Base-by-base conservation (phyloP, 352 stramenopile genomes). In the Pythium aphanidermatum region DNA sequence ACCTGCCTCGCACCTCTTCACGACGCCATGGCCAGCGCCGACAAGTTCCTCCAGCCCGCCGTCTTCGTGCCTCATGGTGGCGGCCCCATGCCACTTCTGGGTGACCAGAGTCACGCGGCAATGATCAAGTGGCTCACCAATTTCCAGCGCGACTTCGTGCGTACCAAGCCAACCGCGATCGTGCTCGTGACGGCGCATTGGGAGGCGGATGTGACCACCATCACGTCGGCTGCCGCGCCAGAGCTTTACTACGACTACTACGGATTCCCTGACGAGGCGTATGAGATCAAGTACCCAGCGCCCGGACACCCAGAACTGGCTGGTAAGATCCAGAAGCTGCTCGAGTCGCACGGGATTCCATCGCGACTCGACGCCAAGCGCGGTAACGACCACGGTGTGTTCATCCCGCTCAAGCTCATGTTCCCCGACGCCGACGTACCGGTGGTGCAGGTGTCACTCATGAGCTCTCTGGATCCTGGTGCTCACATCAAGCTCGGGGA, bases 201-300 rank as follows among this genome's bases (percentile, higher is more conserved):
- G 71, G 78, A 95, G 56, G 57, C 51, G 4, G 58, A 64, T 29
- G 56, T 60, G 16, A 50, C 43, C 2, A 63, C 59, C 13, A 81
- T 79, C 49, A 74, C 65, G 19, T 73, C 69, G 16, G 32, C 65
- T 4, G 60, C 72, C 14, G 45, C 58, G 0, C 76, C 74, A 11
- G 54, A 66, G 10, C 74, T 97, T 43, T 61, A 92, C n/a, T 96
- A 70, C 60, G 90, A 97, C 64, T 97, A 97, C 64, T 78, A 75
- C 41, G 84, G 84, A 3, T 97, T 97, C 58, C 83, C 85, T 1
- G 36, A 38, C 5, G 65, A 96, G 41, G 70, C 78, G 3, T 97
- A 97, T 61, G 38, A 94, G 13, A 70, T 88, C 45, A 63, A 74
- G 24, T 96, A 96, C 49, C 59, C 68, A 10, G 80, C 76, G 29